Evolutionary conservation across 1,284 basidiomycete genomes (phyloP).

Genomic region (Apiotrichum mycotoxinovorans): DNA sequence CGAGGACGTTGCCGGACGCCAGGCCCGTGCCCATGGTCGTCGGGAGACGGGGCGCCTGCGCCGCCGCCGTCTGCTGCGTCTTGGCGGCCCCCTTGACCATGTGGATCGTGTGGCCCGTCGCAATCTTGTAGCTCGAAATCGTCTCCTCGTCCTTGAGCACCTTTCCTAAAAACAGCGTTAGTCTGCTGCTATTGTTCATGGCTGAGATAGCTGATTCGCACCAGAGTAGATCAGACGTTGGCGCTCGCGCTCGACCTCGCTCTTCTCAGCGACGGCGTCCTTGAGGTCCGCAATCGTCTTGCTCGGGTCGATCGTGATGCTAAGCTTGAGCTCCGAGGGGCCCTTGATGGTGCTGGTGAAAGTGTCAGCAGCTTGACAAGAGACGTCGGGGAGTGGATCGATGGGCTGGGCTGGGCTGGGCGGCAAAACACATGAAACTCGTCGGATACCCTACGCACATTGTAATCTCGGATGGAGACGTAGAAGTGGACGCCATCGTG

Average conservation of each 20-base stretch:
- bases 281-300: conserved; percentile 79
- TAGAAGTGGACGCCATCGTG: conserved; percentile 25
- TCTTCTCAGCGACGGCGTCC: conserved; percentile 73
- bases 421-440: too few relatives aligned
- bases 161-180: conserved; percentile 38
- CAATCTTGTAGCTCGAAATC: conserved; percentile 78
- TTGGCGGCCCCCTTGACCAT: conserved; percentile 85
- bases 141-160: conserved; percentile 71
- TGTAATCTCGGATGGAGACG: conserved; percentile 26
- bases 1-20: conserved; percentile 60
- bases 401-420: not conserved
- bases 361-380: conserved; percentile 1
- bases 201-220: conserved; percentile 28
- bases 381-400: too few relatives aligned
- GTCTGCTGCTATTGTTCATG: not conserved
- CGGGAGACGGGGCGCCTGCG: conserved; percentile 55
- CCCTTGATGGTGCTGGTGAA: conserved; percentile 54
- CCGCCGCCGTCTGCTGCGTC: conserved; percentile 35
- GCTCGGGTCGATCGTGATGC: conserved; percentile 67
- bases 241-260: conserved; percentile 76
- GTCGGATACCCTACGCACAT: conserved; percentile 19
- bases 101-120: conserved; percentile 72
- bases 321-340: conserved; percentile 82
- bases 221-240: conserved; percentile 86
- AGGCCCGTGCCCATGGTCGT: conserved; percentile 79